Evolutionary conservation across 2,329 filamentous ascomycete genomes (phyloP).

Genomic region (Dothideomycetes sp.): DNA sequence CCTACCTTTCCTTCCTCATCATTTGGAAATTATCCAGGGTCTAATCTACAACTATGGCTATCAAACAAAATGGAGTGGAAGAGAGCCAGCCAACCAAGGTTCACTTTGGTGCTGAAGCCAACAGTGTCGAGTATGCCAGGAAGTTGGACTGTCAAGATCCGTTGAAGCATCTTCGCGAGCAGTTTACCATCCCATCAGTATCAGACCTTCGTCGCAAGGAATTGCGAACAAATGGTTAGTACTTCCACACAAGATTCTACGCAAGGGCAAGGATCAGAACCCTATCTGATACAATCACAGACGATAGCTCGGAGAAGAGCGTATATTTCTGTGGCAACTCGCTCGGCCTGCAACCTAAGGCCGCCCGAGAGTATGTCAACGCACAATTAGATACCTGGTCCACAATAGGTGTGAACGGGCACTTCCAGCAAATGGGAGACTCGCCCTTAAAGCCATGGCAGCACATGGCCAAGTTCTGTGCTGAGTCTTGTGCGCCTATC

Average conservation of each 20-base stretch:
- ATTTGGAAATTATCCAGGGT: neutral
- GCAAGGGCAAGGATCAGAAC: no score
- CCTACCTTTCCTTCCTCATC: neutral
- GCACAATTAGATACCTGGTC: slow-evolving; percentile 75
- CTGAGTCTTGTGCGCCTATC: slow-evolving; percentile 59
- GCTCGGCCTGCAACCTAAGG: slow-evolving; percentile 69
- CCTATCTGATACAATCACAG: slow-evolving; percentile 1
- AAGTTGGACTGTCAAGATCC: slow-evolving; percentile 25
- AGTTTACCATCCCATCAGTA: slow-evolving; percentile 71
- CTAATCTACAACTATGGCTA: neutral
- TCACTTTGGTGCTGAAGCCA: neutral
- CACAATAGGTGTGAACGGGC: slow-evolving; percentile 71
- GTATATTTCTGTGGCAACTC: slow-evolving; percentile 90
- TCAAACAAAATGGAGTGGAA: neutral
- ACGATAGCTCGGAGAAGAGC: slow-evolving; percentile 28
- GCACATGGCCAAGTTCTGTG: slow-evolving; percentile 64
- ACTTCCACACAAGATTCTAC: slow-evolving; percentile 16
- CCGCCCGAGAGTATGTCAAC: slow-evolving; percentile 53
- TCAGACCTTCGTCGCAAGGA: slow-evolving; percentile 52
- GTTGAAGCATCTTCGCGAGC: slow-evolving; percentile 38
- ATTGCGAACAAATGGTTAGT: neutral
- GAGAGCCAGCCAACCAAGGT: neutral
- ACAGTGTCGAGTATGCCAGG: slow-evolving; percentile 4
- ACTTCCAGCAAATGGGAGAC: slow-evolving; percentile 60
- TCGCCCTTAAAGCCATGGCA: slow-evolving; percentile 64